A percentile compares a stretch with the other conserved stretches of the same genome.
These are phyloP conservation scores for Paulownia fortunei DNA, from an alignment of 257 asterid species.

Conservation along the genomic window DNA sequence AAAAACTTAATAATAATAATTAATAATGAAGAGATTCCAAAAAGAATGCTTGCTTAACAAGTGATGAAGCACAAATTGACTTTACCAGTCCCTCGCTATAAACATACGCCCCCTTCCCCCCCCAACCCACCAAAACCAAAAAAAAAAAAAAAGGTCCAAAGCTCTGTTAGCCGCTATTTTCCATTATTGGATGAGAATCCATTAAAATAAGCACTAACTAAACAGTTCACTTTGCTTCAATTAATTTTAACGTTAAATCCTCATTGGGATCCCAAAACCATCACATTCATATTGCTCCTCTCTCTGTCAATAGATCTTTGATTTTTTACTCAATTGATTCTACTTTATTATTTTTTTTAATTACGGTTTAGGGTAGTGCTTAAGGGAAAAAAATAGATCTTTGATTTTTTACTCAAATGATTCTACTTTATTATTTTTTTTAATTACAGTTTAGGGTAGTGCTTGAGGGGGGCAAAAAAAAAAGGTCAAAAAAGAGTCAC, in stretches of 20 bases:
- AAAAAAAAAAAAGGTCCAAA: too few relatives aligned
- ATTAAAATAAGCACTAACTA: neutral
- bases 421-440: neutral
- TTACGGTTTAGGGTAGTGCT: neutral
- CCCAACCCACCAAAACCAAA: constrained; percentile 9
- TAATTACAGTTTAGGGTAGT: neutral
- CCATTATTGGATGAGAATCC: constrained; percentile 16
- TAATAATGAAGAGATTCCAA: too few relatives aligned
- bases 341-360: neutral
- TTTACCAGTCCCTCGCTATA: constrained; percentile 23
- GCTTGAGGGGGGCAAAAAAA: too few relatives aligned
- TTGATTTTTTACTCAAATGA: neutral
- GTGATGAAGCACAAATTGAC: too few relatives aligned
- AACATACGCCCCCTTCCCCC: too few relatives aligned
- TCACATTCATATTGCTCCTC: neutral
- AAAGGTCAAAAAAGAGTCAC: neutral
- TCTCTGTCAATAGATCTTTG: constrained; percentile 1
- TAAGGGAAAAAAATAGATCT: too few relatives aligned
- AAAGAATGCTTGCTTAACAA: too few relatives aligned
- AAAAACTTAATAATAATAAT: too few relatives aligned
- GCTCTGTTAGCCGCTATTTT: constrained; percentile 8
- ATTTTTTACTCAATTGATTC: neutral
- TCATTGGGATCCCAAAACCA: constrained; percentile 39
- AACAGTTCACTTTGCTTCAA: constrained; percentile 25
- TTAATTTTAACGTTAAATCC: neutral